A percentile compares a stretch with the other conserved stretches of the same genome.
phyloP scores from a whole-genome alignment of 2,329 filamentous ascomycete species.

The Fusarium continuum region DNA sequence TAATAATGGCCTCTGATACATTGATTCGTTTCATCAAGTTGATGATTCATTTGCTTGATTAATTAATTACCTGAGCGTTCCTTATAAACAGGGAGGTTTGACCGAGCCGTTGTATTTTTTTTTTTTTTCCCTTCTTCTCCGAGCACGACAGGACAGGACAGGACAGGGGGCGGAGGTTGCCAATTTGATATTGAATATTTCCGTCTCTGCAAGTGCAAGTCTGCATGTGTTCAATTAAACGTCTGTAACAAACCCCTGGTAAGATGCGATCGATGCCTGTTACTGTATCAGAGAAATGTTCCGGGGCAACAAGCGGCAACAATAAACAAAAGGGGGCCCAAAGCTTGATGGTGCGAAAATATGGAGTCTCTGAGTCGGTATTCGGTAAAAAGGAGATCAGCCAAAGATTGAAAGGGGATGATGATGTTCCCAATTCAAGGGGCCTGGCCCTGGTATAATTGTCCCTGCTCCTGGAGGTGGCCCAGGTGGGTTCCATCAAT shows the following conservation, averaged over 20 bases:
- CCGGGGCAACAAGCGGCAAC: slow-evolving; percentile 8
- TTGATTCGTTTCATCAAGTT: slow-evolving; percentile 7
- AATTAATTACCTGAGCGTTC: not conserved
- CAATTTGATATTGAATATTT: slow-evolving; percentile 10
- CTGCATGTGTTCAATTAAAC: not conserved
- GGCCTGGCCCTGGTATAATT: not conserved
- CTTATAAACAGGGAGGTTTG: not conserved
- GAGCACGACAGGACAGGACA: not conserved
- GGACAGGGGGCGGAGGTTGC: slow-evolving; percentile 1
- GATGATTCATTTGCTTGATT: not conserved
- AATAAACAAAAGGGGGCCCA: slow-evolving; percentile 19
- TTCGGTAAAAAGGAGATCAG: too few relatives aligned
- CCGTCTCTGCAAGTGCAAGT: too few relatives aligned
- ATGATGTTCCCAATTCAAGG: slow-evolving; percentile 2
- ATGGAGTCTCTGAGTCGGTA: slow-evolving; percentile 14
- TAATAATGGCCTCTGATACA: not conserved
- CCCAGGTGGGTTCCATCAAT: slow-evolving; percentile 8
- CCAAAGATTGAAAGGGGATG: slow-evolving; percentile 6
- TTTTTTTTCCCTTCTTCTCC: slow-evolving; percentile 5
- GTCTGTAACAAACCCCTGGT: slow-evolving; percentile 17
- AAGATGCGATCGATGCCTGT: not conserved
- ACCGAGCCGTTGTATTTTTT: not conserved
- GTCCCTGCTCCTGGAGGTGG: not conserved
- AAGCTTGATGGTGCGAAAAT: slow-evolving; percentile 28
- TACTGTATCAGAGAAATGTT: not conserved